Percentiles rank a stretch among this genome's conserved stretches.
phyloP scores from a whole-genome alignment of 129 eudicot genomes.

The Lactuca saligna region DNA sequence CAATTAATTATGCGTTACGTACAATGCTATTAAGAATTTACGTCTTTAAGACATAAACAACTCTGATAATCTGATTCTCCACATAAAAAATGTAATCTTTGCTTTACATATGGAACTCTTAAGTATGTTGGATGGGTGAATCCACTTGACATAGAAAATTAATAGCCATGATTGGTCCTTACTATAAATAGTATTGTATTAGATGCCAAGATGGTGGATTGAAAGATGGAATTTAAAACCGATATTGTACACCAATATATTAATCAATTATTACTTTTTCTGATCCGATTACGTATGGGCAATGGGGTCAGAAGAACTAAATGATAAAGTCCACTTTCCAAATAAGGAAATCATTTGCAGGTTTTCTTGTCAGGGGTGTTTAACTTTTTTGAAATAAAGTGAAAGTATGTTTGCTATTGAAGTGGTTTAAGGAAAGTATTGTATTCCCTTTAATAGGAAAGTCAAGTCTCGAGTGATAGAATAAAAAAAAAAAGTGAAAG shows the following conservation, averaged over 20 bases:
- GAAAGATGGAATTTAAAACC: neutral
- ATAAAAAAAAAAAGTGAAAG: no score
- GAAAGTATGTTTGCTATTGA: conserved; percentile 10
- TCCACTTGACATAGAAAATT: conserved; percentile 17
- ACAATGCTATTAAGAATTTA: conserved; percentile 6
- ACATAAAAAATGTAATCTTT: neutral
- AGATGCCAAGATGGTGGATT: neutral
- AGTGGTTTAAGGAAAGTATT: conserved; percentile 32
- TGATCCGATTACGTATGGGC: conserved; percentile 10
- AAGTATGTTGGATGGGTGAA: conserved; percentile 25
- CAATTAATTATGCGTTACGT: conserved; percentile 16
- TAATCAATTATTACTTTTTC: conserved; percentile 24
- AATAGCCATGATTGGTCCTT: conserved; percentile 20
- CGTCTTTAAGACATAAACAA: neutral
- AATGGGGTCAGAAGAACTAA: conserved; percentile 17
- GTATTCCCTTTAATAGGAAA: conserved; percentile 20
- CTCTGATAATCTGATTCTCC: neutral
- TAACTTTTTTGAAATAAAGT: neutral
- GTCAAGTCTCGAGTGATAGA: neutral
- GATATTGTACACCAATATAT: conserved; percentile 2
- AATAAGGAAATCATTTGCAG: neutral
- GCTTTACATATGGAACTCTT: conserved; percentile 4
- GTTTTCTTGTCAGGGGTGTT: conserved; percentile 17
- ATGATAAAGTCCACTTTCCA: neutral
- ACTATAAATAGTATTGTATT: conserved; percentile 31